Evolutionary conservation across 106 monocot species (phyloP).

Genomic region (Platanthera guangdongensis): DNA sequence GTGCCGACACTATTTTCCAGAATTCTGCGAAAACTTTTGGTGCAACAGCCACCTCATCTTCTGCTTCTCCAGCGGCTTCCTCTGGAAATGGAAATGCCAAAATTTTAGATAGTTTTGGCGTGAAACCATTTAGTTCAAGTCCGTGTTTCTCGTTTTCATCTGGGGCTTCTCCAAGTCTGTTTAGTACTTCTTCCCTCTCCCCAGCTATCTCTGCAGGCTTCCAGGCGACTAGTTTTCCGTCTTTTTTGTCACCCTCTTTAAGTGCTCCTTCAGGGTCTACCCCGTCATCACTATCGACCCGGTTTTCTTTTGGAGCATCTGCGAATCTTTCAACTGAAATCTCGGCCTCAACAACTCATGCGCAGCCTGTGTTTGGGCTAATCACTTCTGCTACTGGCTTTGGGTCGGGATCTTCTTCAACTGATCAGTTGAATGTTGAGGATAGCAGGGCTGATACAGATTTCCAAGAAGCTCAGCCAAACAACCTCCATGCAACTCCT

Average conservation of each 20-base stretch:
- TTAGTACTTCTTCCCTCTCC: slow-evolving; percentile 10
- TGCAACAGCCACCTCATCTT: background rate
- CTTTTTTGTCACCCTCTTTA: background rate
- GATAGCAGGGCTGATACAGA: slow-evolving; percentile 53
- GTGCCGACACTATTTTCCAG: background rate
- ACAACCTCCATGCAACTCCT: slow-evolving; percentile 18
- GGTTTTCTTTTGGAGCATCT: slow-evolving; percentile 1
- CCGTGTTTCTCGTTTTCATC: slow-evolving; percentile 13
- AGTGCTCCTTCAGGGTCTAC: background rate
- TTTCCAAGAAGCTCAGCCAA: slow-evolving; percentile 16
- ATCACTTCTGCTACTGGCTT: slow-evolving; percentile 13
- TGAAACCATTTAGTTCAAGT: slow-evolving; percentile 6
- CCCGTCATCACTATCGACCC: background rate
- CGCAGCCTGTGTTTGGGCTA: slow-evolving; percentile 14
- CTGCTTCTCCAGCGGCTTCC: background rate
- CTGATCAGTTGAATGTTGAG: slow-evolving; percentile 64
- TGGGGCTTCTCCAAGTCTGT: slow-evolving; percentile 11
- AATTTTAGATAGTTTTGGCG: background rate
- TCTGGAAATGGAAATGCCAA: background rate
- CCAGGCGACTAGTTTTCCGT: background rate
- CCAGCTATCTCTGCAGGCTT: slow-evolving; percentile 4
- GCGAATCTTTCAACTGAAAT: slow-evolving; percentile 14
- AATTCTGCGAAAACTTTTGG: background rate
- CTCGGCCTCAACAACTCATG: slow-evolving; percentile 1
- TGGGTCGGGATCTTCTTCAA: slow-evolving; percentile 14